These are phyloP conservation scores for Hymenotorrendiella dingleyae DNA, from an alignment of 2,329 filamentous ascomycete genomes.

Conservation along the genomic window DNA sequence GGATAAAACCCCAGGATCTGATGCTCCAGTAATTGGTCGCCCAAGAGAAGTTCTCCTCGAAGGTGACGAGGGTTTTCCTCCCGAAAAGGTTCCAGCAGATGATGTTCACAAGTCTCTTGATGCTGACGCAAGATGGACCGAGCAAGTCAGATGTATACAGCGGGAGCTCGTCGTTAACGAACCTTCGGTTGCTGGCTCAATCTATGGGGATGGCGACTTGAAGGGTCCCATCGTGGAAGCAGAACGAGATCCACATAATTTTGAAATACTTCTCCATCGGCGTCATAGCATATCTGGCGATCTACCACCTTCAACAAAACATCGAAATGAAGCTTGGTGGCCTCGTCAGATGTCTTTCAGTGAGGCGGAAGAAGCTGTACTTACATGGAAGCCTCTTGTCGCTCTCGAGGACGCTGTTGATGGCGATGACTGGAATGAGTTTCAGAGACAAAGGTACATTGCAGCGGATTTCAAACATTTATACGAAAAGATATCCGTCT, in stretches of 20 bases:
- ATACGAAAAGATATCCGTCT: slow-evolving; percentile 44
- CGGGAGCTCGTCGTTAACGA: slow-evolving; percentile 39
- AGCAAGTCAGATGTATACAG: slow-evolving; percentile 38
- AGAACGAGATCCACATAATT: slow-evolving; percentile 40
- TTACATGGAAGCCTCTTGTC: slow-evolving; percentile 57
- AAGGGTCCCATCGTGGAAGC: slow-evolving; percentile 46
- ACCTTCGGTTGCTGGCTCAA: slow-evolving; percentile 52
- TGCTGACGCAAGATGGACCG: slow-evolving; percentile 25
- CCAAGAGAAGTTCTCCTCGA: slow-evolving; percentile 5
- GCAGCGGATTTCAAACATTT: slow-evolving; percentile 52
- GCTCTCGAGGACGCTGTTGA: slow-evolving; percentile 34
- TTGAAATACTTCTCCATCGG: slow-evolving; percentile 49
- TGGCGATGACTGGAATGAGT: slow-evolving; percentile 25
- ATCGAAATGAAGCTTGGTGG: slow-evolving; percentile 55
- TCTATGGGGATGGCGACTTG: slow-evolving; percentile 53
- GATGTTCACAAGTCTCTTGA: slow-evolving; percentile 18
- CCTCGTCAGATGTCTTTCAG: slow-evolving; percentile 70
- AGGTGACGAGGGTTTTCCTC: slow-evolving; percentile 5
- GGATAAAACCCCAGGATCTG: slow-evolving; percentile 10
- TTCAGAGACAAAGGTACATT: slow-evolving; percentile 33
- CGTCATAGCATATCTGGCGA: slow-evolving; percentile 51
- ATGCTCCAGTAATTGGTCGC: slow-evolving; percentile 5
- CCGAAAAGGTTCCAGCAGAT: slow-evolving; percentile 5
- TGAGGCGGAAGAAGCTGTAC: slow-evolving; percentile 66
- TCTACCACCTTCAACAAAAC: slow-evolving; percentile 27